These are phyloP conservation scores for Marvania coccoides DNA, from an alignment of 139 green algal genomes.

Conservation along the genomic window DNA sequence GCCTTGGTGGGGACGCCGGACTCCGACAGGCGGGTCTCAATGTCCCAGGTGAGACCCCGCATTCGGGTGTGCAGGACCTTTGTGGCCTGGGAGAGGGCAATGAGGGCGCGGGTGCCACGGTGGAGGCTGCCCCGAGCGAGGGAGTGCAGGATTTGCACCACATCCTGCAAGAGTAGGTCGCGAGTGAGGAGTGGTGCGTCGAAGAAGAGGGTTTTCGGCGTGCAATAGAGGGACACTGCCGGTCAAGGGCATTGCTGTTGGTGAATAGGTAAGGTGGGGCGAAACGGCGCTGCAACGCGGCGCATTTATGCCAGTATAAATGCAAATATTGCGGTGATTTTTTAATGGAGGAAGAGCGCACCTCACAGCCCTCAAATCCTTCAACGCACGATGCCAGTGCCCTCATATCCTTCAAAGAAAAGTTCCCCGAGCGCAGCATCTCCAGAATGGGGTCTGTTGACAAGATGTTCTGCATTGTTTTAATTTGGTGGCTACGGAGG, in stretches of 20 bases:
- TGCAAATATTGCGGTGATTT: too few relatives aligned
- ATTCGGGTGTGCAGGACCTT: slow-evolving; percentile 1
- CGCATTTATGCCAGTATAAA: too few relatives aligned
- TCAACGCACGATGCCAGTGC: background rate
- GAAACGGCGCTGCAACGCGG: too few relatives aligned
- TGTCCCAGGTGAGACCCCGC: slow-evolving; percentile 3
- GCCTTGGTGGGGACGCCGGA: slow-evolving; percentile 14
- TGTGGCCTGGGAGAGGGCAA: background rate
- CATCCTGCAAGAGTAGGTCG: background rate
- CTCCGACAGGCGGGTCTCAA: slow-evolving; percentile 10
- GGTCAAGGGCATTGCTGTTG: too few relatives aligned
- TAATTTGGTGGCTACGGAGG: too few relatives aligned
- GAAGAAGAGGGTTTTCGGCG: too few relatives aligned
- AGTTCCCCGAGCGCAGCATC: too few relatives aligned
- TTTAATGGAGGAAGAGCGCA: background rate
- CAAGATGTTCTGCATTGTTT: too few relatives aligned
- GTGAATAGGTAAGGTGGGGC: too few relatives aligned
- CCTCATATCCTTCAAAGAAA: slow-evolving; percentile 5
- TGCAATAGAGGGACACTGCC: too few relatives aligned
- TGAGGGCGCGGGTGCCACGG: background rate
- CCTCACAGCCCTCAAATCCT: background rate
- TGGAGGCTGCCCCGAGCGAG: background rate
- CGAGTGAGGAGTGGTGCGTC: too few relatives aligned
- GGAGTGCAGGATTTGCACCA: background rate
- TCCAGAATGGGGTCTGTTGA: too few relatives aligned